phyloP scores from a whole-genome alignment of 352 stramenopile genomes.

The Pythium brassicae region DNA sequence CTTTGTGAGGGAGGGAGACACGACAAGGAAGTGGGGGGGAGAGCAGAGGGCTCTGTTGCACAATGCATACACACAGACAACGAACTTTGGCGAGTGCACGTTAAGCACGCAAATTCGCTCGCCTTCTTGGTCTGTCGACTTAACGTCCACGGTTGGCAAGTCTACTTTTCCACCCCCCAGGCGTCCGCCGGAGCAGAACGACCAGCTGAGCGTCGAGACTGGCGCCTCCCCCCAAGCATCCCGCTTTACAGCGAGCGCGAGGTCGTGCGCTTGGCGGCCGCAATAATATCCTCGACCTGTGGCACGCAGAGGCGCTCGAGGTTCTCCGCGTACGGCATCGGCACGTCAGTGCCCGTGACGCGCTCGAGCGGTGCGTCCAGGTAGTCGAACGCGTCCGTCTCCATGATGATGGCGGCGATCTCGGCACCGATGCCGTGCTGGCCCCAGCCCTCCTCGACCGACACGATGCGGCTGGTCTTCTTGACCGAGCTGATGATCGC shows the following conservation, averaged over 20 bases:
- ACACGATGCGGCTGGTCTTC: constrained; percentile 98
- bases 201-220: neutral
- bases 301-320: constrained; percentile 95
- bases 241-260: constrained; percentile 61
- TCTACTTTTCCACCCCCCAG: too few species aligned
- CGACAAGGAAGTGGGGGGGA: neutral
- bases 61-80: neutral
- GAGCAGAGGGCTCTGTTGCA: neutral
- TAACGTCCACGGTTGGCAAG: too few species aligned
- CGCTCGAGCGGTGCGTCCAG: constrained; percentile 97
- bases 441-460: constrained; percentile 96
- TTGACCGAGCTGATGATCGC: constrained; percentile 97
- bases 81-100: too few species aligned
- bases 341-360: constrained; percentile 97
- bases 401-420: constrained; percentile 97
- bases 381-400: constrained; percentile 98
- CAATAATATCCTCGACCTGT: constrained; percentile 93
- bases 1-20: neutral
- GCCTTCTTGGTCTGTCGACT: too few species aligned
- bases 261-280: constrained; percentile 88
- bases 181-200: too few species aligned
- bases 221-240: neutral
- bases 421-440: constrained; percentile 97
- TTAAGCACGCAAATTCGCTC: too few species aligned
- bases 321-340: constrained; percentile 98